phyloP scores from a whole-genome alignment of 352 stramenopile species.

The Phytophthora cryptogea region DNA sequence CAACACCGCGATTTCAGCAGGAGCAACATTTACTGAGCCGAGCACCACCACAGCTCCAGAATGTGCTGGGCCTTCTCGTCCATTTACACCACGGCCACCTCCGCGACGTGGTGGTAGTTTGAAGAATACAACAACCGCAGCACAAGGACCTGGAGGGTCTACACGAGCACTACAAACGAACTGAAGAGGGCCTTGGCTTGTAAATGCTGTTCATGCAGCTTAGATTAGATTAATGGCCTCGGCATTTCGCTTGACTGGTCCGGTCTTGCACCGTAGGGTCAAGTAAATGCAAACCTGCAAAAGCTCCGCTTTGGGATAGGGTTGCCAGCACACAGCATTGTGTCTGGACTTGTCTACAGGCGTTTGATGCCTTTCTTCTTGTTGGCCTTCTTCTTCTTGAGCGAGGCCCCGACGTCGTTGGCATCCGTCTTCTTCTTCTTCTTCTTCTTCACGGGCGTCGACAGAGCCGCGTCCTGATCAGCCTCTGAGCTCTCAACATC shows the following conservation, averaged over 20 bases:
- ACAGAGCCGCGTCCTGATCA: slow-evolving; percentile 17
- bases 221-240: slow-evolving; percentile 33
- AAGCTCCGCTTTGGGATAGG: slow-evolving; percentile 11
- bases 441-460: slow-evolving; percentile 51
- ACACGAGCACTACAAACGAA: slow-evolving; percentile 2
- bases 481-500: slow-evolving; percentile 11
- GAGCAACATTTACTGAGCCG: slow-evolving; percentile 1
- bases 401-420: slow-evolving; percentile 38
- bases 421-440: slow-evolving; percentile 34
- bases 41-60: neutral
- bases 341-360: slow-evolving; percentile 33
- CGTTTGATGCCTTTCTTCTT: slow-evolving; percentile 81
- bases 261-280: neutral
- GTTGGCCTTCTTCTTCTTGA: slow-evolving; percentile 69
- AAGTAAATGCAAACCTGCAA: slow-evolving; percentile 21
- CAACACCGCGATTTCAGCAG: neutral
- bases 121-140: neutral
- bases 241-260: slow-evolving; percentile 8
- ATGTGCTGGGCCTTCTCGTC: slow-evolving; percentile 15
- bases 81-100: slow-evolving; percentile 25
- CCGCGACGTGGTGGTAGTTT: slow-evolving; percentile 11
- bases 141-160: neutral
- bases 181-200: neutral
- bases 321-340: neutral
- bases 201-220: slow-evolving; percentile 23